phyloP scores from a whole-genome alignment of 2,329 filamentous ascomycete species.

The Xylaria sp. region DNA sequence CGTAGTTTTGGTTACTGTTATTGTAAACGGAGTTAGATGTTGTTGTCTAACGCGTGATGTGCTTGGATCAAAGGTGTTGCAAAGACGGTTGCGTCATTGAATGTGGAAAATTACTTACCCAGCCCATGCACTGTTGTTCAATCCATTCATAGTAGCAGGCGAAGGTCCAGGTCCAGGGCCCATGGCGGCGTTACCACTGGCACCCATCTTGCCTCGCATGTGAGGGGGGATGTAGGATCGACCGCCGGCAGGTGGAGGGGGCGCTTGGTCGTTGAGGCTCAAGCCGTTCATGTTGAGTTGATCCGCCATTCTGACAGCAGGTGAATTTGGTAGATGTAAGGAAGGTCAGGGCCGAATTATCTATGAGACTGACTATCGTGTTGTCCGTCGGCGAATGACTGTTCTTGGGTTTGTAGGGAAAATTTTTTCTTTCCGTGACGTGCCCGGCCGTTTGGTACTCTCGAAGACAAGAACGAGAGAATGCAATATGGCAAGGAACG shows the following conservation, averaged over 20 bases:
- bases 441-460: conserved; percentile 47
- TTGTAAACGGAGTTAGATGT: conserved; percentile 25
- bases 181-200: conserved; percentile 46
- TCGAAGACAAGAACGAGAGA: conserved; percentile 48
- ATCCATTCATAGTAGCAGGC: conserved; percentile 57
- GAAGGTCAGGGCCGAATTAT: conserved; percentile 32
- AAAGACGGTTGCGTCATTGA: neutral
- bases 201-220: conserved; percentile 71
- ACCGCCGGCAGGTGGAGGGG: conserved; percentile 40
- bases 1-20: conserved; percentile 60
- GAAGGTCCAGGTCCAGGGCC: conserved; percentile 46
- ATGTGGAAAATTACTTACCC: conserved; percentile 56
- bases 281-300: conserved; percentile 85
- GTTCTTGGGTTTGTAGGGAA: conserved; percentile 30
- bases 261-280: conserved; percentile 66
- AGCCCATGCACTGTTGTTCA: conserved; percentile 74
- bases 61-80: conserved; percentile 12
- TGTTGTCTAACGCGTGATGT: neutral
- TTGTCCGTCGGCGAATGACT: conserved; percentile 31
- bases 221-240: conserved; percentile 89
- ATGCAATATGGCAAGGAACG: conserved; percentile 39
- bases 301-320: conserved; percentile 74
- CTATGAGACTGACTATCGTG: conserved; percentile 24
- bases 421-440: conserved; percentile 46
- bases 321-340: conserved; percentile 29